These are phyloP conservation scores for Yarrowia divulgata DNA, from an alignment of 805 yeast genomes.

Conservation along the genomic window DNA sequence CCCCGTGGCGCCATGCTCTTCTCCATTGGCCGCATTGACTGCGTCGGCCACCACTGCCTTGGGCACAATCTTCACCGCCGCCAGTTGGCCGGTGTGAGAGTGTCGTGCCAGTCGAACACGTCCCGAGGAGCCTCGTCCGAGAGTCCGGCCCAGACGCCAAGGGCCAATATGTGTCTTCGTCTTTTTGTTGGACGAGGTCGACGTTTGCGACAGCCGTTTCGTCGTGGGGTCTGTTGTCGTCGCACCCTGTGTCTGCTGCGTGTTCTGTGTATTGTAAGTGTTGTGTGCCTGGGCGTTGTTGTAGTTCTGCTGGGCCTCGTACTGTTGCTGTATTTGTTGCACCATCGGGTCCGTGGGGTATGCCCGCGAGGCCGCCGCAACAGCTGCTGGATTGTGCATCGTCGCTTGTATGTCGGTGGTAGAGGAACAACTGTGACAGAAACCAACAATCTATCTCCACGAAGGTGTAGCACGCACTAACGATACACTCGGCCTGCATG, in stretches of 20 bases:
- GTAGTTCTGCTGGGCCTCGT: constrained; percentile 20
- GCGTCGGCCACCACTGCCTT: constrained; percentile 66
- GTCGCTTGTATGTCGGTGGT: not conserved
- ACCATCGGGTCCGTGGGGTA: constrained; percentile 16
- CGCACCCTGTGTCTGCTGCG: not conserved
- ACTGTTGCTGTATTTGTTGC: constrained; percentile 25
- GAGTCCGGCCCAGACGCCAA: constrained; percentile 93
- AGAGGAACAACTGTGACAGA: not conserved
- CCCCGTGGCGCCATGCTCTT: constrained; percentile 59
- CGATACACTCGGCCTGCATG: constrained; percentile 37
- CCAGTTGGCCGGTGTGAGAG: constrained; percentile 80
- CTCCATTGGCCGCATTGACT: constrained; percentile 45
- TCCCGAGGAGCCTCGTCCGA: constrained; percentile 97
- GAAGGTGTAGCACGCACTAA: constrained; percentile 21
- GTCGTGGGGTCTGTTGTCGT: constrained; percentile 39
- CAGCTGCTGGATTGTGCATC: constrained; percentile 42
- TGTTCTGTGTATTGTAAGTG: not conserved
- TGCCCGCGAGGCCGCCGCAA: constrained; percentile 41
- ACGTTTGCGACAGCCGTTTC: constrained; percentile 58
- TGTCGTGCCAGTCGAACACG: constrained; percentile 92
- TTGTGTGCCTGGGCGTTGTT: not conserved
- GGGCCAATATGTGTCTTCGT: constrained; percentile 81
- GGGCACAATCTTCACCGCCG: constrained; percentile 96
- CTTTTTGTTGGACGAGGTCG: constrained; percentile 52
- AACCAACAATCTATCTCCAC: constrained; percentile 24